A percentile compares a stretch with the other conserved stretches of the same genome.
Conservation (phyloP, 2,329 filamentous ascomycete species). For the Sarocladiaceae sp. region DNA sequence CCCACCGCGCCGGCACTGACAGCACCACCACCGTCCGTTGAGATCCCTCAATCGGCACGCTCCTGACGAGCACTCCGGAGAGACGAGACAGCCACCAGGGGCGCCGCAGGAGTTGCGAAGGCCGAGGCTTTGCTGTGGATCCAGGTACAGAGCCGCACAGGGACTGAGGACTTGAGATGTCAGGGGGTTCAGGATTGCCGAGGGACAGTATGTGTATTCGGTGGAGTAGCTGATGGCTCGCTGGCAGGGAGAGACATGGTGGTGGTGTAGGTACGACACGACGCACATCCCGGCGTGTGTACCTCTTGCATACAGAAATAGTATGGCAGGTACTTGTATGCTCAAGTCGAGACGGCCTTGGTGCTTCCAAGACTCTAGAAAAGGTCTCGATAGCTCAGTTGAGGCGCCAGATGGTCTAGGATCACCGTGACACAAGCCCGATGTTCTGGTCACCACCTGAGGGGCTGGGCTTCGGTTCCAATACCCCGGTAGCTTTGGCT, state of each 20-base stretch:
- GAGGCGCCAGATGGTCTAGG: background rate
- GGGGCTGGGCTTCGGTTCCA: background rate
- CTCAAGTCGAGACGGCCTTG: background rate
- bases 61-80: constrained; percentile 42
- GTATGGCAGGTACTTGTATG: background rate
- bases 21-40: constrained; percentile 45
- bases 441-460: background rate
- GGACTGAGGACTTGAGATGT: constrained; percentile 20
- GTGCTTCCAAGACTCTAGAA: too few relatives aligned
- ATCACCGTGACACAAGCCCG: background rate
- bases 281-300: constrained; percentile 41
- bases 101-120: background rate
- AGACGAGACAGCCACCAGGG: constrained; percentile 38
- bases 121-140: constrained; percentile 1
- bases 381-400: constrained; percentile 1
- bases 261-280: constrained; percentile 47
- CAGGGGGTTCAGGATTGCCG: constrained; percentile 26
- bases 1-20: constrained; percentile 40
- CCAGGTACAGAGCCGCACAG: constrained; percentile 13
- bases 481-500: background rate
- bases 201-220: constrained; percentile 40
- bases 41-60: constrained; percentile 45
- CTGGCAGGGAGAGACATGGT: constrained; percentile 41
- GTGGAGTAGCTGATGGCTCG: constrained; percentile 34
- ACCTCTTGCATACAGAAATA: background rate